Conservation (phyloP, 495 filamentous ascomycete genomes). For the Articulospora tetracladia region DNA sequence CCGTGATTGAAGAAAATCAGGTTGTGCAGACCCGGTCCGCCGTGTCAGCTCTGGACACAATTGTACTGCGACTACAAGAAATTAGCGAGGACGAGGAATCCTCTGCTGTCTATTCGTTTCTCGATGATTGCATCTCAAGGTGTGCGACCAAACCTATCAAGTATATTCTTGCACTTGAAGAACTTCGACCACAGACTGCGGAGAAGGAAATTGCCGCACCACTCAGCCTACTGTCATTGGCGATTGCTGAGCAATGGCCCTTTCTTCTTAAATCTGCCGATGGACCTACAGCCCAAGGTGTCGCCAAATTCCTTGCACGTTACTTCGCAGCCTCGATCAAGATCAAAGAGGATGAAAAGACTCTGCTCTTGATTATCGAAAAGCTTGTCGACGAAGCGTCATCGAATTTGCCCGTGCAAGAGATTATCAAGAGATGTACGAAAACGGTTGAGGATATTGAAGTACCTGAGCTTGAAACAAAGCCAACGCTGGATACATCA, state of each 20-base stretch:
- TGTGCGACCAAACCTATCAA: slow-evolving; percentile 70
- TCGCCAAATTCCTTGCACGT: slow-evolving; percentile 53
- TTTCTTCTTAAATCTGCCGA: slow-evolving; percentile 55
- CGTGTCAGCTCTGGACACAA: slow-evolving; percentile 45
- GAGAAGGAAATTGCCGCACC: neutral
- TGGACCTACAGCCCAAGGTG: slow-evolving; percentile 29
- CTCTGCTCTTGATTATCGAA: slow-evolving; percentile 31
- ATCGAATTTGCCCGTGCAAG: neutral
- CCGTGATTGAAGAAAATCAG: slow-evolving; percentile 46
- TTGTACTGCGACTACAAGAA: slow-evolving; percentile 46
- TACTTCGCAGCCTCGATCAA: slow-evolving; percentile 42
- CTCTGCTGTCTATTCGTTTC: slow-evolving; percentile 48
- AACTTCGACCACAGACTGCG: neutral
- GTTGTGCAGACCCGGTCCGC: slow-evolving; percentile 37
- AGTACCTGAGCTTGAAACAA: slow-evolving; percentile 3
- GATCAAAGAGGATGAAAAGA: slow-evolving; percentile 35
- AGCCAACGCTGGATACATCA: too few species aligned
- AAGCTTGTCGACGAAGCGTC: slow-evolving; percentile 22
- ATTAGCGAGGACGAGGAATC: slow-evolving; percentile 14
- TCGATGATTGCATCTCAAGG: slow-evolving; percentile 76
- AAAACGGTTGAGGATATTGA: slow-evolving; percentile 17
- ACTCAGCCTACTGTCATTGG: slow-evolving; percentile 54
- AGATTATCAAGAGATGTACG: slow-evolving; percentile 14
- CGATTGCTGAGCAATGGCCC: slow-evolving; percentile 72
- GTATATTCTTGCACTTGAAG: slow-evolving; percentile 53